These are phyloP conservation scores for apple (Malus domestica) DNA, from an alignment of 306 rosid species.

Conservation along the genomic window ASM211411v1 NC_041800.1:25434733-25435232, in stretches of 20 bases:
- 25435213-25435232: no score
- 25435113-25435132: rapidly evolving
- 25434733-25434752: no score
- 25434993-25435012: not conserved
- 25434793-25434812: no score
- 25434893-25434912: not conserved
- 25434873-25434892: not conserved
- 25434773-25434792: no score
- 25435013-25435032: not conserved
- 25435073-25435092: not conserved
- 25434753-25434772: no score
- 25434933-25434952: not conserved
- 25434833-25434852: no score
- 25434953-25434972: not conserved
- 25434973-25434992: rapidly evolving
- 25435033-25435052: not conserved
- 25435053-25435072: not conserved
- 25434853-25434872: not conserved
- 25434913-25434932: not conserved
- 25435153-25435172: no score
- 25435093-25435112: not conserved
- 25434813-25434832: no score
- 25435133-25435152: no score
- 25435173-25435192: no score
- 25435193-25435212: no score